These are phyloP conservation scores for Chlorella ohadii DNA, from an alignment of 139 green algal genomes.

Conservation along the genomic window DNA sequence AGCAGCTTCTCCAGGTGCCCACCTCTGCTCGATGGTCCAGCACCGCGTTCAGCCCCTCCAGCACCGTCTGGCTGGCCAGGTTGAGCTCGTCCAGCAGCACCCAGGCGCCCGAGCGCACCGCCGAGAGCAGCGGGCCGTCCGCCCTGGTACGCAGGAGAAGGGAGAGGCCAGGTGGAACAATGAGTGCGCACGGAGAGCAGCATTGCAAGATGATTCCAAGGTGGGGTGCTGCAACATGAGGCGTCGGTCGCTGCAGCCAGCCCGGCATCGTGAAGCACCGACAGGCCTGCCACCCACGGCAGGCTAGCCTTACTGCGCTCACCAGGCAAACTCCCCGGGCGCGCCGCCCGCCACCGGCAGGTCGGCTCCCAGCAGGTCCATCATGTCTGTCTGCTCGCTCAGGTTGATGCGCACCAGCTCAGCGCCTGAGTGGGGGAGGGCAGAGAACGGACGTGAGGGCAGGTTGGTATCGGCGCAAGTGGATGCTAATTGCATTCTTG, in stretches of 20 bases:
- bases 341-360: conserved; percentile 84
- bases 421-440: conserved; percentile 44
- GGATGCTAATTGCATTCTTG: too few relatives aligned
- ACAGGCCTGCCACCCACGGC: too few relatives aligned
- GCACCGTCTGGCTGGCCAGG: conserved; percentile 90
- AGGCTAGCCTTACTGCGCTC: too few relatives aligned
- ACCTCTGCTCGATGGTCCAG: conserved; percentile 93
- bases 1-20: neutral
- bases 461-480: too few relatives aligned
- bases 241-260: too few relatives aligned
- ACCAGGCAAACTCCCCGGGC: conserved; percentile 92
- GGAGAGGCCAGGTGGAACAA: neutral
- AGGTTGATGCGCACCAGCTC: conserved; percentile 96
- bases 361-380: conserved; percentile 97
- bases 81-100: conserved; percentile 99
- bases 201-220: too few relatives aligned
- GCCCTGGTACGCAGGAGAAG: conserved; percentile 49
- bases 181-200: too few relatives aligned
- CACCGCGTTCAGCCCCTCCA: conserved; percentile 96
- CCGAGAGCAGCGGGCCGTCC: conserved; percentile 93
- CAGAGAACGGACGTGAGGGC: too few relatives aligned
- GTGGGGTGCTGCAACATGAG: too few relatives aligned
- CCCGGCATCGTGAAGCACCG: too few relatives aligned
- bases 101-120: conserved; percentile 90
- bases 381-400: conserved; percentile 98